Evolutionary conservation across 2,329 filamentous ascomycete genomes (phyloP).

Genomic region (Diaporthe sp.): DNA sequence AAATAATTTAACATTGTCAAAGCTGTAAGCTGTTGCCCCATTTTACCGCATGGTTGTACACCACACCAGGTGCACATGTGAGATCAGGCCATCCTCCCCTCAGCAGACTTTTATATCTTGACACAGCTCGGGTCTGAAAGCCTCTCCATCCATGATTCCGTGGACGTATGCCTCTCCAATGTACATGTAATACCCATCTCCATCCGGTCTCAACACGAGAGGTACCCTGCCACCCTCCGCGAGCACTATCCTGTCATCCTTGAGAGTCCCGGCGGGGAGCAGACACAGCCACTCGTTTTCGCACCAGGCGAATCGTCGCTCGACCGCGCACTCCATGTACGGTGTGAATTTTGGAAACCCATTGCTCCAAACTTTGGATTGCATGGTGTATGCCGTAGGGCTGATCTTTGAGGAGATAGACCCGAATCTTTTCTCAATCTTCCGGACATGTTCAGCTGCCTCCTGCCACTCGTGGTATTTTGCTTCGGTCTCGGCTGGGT

Average conservation of each 20-base stretch:
- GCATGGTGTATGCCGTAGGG: background rate
- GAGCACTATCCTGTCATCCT: background rate
- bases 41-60: too few species aligned
- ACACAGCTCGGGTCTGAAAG: background rate
- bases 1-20: too few species aligned
- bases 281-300: background rate
- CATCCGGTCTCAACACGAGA: background rate
- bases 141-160: slow-evolving; percentile 3
- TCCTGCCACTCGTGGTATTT: background rate
- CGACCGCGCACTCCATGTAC: background rate
- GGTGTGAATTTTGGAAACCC: background rate
- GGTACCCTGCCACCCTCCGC: slow-evolving; percentile 8
- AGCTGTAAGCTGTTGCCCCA: too few species aligned
- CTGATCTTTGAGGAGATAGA: background rate
- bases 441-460: background rate
- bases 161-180: background rate
- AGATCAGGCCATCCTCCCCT: background rate
- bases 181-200: slow-evolving; percentile 1
- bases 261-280: background rate
- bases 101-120: background rate
- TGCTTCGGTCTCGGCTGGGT: background rate
- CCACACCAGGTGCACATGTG: too few species aligned
- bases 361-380: background rate
- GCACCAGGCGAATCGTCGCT: background rate
- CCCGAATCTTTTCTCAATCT: background rate